Conservation (phyloP, 75 land plant species). For the Picea sitchensis region DNA sequence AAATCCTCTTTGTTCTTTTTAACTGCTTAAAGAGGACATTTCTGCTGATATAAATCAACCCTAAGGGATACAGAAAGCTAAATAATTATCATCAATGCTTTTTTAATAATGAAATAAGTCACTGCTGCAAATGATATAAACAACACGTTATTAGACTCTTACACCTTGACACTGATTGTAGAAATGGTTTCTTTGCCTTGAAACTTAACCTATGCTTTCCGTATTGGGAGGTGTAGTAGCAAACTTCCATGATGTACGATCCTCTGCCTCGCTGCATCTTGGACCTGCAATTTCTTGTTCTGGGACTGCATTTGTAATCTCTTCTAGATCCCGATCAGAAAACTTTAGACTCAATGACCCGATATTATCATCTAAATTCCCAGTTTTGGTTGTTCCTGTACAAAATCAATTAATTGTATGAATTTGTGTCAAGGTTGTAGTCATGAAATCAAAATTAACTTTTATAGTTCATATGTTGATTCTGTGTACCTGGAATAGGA, state of each 20-base stretch:
- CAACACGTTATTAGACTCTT: too few relatives aligned
- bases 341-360: slow-evolving; percentile 19
- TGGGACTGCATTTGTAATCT: slow-evolving; percentile 20
- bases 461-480: background rate
- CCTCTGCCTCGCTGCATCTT: background rate
- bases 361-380: slow-evolving; percentile 30
- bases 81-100: too few relatives aligned
- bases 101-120: too few relatives aligned
- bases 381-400: slow-evolving; percentile 29
- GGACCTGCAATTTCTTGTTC: slow-evolving; percentile 21
- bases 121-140: too few relatives aligned
- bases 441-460: background rate
- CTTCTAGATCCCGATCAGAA: slow-evolving; percentile 22
- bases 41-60: too few relatives aligned
- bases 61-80: too few relatives aligned
- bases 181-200: too few relatives aligned
- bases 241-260: background rate
- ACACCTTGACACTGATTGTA: too few relatives aligned
- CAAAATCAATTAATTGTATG: background rate
- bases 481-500: slow-evolving; percentile 34
- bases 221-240: background rate
- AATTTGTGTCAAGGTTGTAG: background rate
- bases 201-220: too few relatives aligned
- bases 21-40: too few relatives aligned
- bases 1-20: too few relatives aligned